These are phyloP conservation scores for Chalciporus pseudorubinellus DNA, from an alignment of 768 basidiomycete genomes.

Conservation along the genomic window DNA sequence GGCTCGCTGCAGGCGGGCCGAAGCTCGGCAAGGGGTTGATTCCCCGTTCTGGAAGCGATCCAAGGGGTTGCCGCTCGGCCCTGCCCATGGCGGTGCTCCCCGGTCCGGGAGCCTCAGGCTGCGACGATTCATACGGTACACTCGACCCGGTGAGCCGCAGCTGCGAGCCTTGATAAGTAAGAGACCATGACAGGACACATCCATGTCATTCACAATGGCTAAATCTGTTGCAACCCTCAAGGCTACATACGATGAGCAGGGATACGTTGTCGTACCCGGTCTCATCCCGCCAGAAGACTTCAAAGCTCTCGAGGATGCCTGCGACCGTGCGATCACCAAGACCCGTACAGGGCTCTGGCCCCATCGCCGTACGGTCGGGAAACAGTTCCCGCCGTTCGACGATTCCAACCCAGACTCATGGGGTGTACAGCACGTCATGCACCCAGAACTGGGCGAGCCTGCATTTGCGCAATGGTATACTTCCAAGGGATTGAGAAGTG, in stretches of 20 bases:
- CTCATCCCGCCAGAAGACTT: slow-evolving; percentile 47
- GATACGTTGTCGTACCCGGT: slow-evolving; percentile 60
- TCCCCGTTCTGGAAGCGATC: no score
- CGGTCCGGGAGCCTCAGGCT: no score
- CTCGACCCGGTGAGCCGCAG: no score
- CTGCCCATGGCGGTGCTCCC: no score
- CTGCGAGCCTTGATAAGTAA: no score
- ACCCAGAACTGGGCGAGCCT: slow-evolving; percentile 61
- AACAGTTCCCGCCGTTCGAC: slow-evolving; percentile 75
- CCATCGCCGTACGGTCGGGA: slow-evolving; percentile 68
- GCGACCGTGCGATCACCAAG: slow-evolving; percentile 45
- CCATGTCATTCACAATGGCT: not conserved
- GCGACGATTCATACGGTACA: no score
- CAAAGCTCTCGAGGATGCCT: slow-evolving; percentile 45
- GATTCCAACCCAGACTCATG: slow-evolving; percentile 62
- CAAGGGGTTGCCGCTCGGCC: no score
- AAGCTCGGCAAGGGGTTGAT: no score
- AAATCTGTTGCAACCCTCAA: slow-evolving; percentile 34
- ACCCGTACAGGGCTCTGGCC: slow-evolving; percentile 65
- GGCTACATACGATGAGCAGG: slow-evolving; percentile 54
- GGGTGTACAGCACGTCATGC: slow-evolving; percentile 84
- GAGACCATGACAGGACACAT: no score
- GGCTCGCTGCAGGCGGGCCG: no score
- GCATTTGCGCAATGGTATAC: slow-evolving; percentile 70
- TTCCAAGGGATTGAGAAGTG: slow-evolving; percentile 44